Conservation (phyloP, 129 eudicot genomes). For the Solidago caesia region DNA sequence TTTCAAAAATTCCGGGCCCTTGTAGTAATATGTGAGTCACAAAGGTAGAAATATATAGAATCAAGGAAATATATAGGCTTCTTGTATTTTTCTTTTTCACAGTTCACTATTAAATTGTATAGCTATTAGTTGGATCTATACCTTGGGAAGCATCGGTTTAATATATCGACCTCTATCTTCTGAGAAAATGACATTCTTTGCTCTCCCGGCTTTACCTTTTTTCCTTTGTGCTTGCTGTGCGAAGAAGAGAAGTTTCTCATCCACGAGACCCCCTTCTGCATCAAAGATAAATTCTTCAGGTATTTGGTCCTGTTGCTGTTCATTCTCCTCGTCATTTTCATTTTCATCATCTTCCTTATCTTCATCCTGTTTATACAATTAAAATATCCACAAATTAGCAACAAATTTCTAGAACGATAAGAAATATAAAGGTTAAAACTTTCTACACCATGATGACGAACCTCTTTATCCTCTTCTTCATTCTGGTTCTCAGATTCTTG, state of each 20-base stretch:
- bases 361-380: constrained; percentile 47
- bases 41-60: not conserved
- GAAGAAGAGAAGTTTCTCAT: constrained; percentile 97
- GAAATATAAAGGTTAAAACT: not conserved
- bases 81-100: not conserved
- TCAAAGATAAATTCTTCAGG: constrained; percentile 97
- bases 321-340: constrained; percentile 70
- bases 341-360: constrained; percentile 50
- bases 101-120: constrained; percentile 2
- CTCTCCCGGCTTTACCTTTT: constrained; percentile 94
- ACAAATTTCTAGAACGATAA: constrained; percentile 1
- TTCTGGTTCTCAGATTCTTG: constrained; percentile 84
- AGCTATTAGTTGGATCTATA: constrained; percentile 8
- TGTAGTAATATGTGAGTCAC: no score
- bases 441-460: constrained; percentile 28
- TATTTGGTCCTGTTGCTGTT: constrained; percentile 84
- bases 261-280: constrained; percentile 98
- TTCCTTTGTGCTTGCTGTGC: constrained; percentile 98
- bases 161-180: constrained; percentile 97
- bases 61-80: not conserved
- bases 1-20: no score
- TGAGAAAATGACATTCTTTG: constrained; percentile 94
- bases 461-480: constrained; percentile 79
- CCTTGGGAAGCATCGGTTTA: constrained; percentile 99
- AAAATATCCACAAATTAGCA: constrained; percentile 13